Percentiles rank a stretch among this genome's conserved stretches.
These are phyloP conservation scores for Camelina neglecta DNA, from an alignment of 345 rosid genomes.

Conservation along the genomic window DNA sequence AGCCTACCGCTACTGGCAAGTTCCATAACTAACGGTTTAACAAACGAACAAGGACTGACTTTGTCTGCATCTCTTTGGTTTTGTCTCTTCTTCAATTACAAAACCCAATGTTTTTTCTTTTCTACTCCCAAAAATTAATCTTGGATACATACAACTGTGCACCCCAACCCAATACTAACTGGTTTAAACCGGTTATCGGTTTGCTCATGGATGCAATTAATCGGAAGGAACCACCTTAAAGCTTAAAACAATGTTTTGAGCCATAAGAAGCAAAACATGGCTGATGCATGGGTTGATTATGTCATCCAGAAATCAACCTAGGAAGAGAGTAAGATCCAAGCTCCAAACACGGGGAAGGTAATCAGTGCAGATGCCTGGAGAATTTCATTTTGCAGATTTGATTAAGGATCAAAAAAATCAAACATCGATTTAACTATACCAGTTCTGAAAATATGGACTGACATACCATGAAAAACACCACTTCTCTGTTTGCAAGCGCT, in stretches of 20 bases:
- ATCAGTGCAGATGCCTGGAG: constrained; percentile 79
- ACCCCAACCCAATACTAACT: not conserved
- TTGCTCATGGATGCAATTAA: not conserved
- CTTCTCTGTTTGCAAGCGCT: constrained; percentile 59
- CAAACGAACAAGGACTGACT: not conserved
- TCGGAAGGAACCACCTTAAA: not conserved
- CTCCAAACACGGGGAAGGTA: constrained; percentile 68
- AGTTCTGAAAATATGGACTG: not conserved
- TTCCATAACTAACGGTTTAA: not conserved
- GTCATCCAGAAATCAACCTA: constrained; percentile 28
- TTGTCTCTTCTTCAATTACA: constrained; percentile 16
- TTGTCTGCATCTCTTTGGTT: constrained; percentile 27
- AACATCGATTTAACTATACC: not conserved
- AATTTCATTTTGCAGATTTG: constrained; percentile 31
- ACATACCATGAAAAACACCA: constrained; percentile 79
- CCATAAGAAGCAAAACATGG: not conserved
- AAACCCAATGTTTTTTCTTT: constrained; percentile 3
- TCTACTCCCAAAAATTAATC: not conserved
- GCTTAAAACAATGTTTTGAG: constrained; percentile 11
- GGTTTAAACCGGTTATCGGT: not conserved
- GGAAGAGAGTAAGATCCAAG: constrained; percentile 58
- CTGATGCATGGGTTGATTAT: constrained; percentile 18
- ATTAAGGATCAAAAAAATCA: not conserved
- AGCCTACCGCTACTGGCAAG: not conserved
- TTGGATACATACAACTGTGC: constrained; percentile 11